Base-by-base conservation (phyloP, 2,329 filamentous ascomycete genomes). In the Colletotrichum coccodes region DNA sequence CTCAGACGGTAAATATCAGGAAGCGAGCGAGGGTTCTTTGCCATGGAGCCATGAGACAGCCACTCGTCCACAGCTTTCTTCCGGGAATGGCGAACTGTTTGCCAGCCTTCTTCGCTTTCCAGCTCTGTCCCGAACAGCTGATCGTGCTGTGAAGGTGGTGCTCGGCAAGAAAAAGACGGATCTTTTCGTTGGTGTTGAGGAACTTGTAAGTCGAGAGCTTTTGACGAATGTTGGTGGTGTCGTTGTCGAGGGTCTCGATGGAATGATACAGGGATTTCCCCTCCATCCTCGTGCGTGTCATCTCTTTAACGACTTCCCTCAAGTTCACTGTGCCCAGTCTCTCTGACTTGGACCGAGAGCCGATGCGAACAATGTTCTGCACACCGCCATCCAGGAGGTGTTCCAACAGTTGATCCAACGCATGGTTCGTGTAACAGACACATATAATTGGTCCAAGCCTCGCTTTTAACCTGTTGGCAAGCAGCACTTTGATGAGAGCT, bases 301-400 rank as follows among this genome's bases (percentile, higher is more conserved):
- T 72, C 0, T 71, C 62, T 16, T 74, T 68, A 1, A 73, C 73
- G 5, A 87, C 77, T 0, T 71, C 66, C 0, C 82, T 78, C 6
- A 92, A 81, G 62, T 88, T 90, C n/a, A 85, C 74, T 0, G 74
- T 73, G 9, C 84, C 73, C 0, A 93, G 76, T 2, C 77, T 72
- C 34, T 86, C 83, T 0, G 87, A 89, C 66, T 89, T 88, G 2
- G 85, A 89, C 18, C 83, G 83, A 0, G 83, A 84, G 0, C 91
- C 91, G 6, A 93, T 87, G 0, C 91, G 88, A 30, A 92, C 84
- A 30, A 93, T 82, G 6, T 87, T 80, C 0, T 76, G 71, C 4
- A 87, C 75, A 0, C 80, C 81, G 2, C 79, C 80, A 7, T 87
- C 79, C 0, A 89, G 62, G 0, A 92, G 75, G 67, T 91, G 86